phyloP scores from a whole-genome alignment of 306 rosid genomes.

The Glycine tomentella region DNA sequence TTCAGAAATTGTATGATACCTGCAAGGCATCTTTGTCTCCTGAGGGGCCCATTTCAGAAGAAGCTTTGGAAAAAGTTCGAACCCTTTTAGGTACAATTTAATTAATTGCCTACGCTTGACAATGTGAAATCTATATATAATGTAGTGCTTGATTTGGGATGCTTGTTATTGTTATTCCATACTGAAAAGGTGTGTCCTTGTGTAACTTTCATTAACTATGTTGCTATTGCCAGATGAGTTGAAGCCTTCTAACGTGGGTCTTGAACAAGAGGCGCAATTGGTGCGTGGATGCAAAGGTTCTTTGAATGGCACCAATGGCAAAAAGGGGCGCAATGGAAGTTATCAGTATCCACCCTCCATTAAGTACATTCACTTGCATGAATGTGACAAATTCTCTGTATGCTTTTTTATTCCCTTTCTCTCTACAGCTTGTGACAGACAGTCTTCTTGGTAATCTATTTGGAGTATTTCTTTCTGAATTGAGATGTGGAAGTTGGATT shows the following conservation, averaged over 20 bases:
- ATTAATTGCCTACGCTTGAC: neutral
- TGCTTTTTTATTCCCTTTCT: constrained; percentile 29
- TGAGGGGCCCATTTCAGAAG: constrained; percentile 54
- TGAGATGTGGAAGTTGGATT: constrained; percentile 36
- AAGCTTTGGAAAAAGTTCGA: constrained; percentile 51
- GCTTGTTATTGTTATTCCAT: neutral
- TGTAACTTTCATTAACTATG: constrained; percentile 34
- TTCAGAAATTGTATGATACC: constrained; percentile 56
- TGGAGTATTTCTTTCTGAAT: constrained; percentile 30
- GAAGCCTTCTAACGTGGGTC: constrained; percentile 59
- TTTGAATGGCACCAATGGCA: constrained; percentile 47
- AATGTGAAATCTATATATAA: constrained; percentile 21
- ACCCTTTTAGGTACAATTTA: constrained; percentile 45
- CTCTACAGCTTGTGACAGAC: neutral
- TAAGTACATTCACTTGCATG: constrained; percentile 57
- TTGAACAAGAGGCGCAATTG: constrained; percentile 52
- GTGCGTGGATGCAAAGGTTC: constrained; percentile 45
- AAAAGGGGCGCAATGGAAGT: constrained; percentile 41
- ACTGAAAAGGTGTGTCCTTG: constrained; percentile 25
- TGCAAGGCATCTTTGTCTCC: constrained; percentile 54
- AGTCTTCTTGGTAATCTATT: constrained; percentile 24
- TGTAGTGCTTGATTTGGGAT: constrained; percentile 37
- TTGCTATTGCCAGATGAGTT: constrained; percentile 46
- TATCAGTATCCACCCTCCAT: constrained; percentile 47
- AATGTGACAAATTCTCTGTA: constrained; percentile 59